Percentiles rank a stretch among this genome's conserved stretches.
These are phyloP conservation scores for Fusarium devonianum DNA, from an alignment of 2,329 filamentous ascomycete species.

Conservation along the genomic window DNA sequence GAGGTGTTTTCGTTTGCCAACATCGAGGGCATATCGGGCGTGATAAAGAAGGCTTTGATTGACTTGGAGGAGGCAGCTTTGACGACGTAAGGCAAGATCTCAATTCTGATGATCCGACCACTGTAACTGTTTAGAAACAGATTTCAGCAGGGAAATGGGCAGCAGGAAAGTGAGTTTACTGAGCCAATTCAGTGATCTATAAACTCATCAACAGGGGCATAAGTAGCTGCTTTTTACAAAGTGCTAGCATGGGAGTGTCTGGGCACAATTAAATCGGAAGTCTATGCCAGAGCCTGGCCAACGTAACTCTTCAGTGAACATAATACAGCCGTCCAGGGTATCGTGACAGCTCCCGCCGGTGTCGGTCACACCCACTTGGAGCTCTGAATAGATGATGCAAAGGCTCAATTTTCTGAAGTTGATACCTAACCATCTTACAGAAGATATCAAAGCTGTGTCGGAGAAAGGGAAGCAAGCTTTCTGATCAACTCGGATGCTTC, in stretches of 20 bases:
- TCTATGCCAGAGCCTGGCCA: too few relatives aligned
- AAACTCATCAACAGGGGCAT: too few relatives aligned
- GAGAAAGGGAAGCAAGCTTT: not conserved
- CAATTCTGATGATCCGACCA: not conserved
- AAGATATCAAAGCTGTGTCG: not conserved
- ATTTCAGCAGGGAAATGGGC: not conserved
- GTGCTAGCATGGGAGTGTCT: too few relatives aligned
- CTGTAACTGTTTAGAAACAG: not conserved
- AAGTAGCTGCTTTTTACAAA: too few relatives aligned
- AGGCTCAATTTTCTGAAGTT: too few relatives aligned
- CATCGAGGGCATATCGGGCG: constrained; percentile 40
- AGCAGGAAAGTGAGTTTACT: not conserved
- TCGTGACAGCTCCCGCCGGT: not conserved
- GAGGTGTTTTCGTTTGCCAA: constrained; percentile 50
- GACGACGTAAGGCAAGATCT: not conserved
- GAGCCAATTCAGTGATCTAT: too few relatives aligned
- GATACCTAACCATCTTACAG: too few relatives aligned
- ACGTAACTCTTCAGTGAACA: too few relatives aligned
- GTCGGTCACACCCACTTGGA: not conserved
- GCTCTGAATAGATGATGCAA: not conserved
- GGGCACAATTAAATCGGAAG: too few relatives aligned
- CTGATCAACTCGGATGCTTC: not conserved
- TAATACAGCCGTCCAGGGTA: not conserved
- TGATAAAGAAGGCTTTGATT: constrained; percentile 34
- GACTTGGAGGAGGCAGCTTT: constrained; percentile 24